Base-by-base conservation (phyloP, 768 basidiomycete genomes). In the Xanthoconium purpureum region DNA sequence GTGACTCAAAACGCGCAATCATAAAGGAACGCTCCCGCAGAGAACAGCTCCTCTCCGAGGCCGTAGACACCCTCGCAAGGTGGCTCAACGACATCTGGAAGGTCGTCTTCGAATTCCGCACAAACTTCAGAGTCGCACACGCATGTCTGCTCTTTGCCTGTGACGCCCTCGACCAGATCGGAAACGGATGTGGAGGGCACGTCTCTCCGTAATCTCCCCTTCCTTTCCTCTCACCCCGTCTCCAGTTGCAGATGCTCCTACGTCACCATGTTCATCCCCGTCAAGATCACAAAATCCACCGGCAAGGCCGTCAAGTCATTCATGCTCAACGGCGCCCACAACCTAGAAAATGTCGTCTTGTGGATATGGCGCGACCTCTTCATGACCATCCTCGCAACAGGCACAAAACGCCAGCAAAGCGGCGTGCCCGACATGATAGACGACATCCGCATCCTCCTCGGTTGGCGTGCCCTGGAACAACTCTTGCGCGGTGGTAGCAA, bases 301-400 rank as follows among this genome's bases (percentile, higher is more conserved):
- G 78, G 79, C 14, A 77, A 75, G 36, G 40, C 73, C 24, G 64
- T 85, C 61, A 84, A 80, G 60, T 71, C 74, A 0, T 84, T 85
- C 52, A 64, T 67, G 20, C 65, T 85, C 20, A 67, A 68, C 4
- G 84, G 84, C 5, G 78, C 78, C 1, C 74, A 77, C 32, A 73
- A 74, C 24, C 71, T 85, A 18, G 74, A 78, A 29, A 71, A 69
- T 14, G 73, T 79, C 39, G 56, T 82, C 7, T 67, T 85, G 17
- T 88, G 84, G 84, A 80, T 88, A 50, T 88, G 86, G 86, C 77
- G 86, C 7, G 87, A 88, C 57, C 74, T 88, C 18, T 81, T 88
- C 57, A 65, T 88, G 10, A 79, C 78, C 28, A 70, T 88, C 67
- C 75, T 83, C 9, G 77, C 78, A 0, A 70, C 62, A 56, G 66